Conservation (phyloP, 768 basidiomycete species). For the Leccinum rimulosum region DNA sequence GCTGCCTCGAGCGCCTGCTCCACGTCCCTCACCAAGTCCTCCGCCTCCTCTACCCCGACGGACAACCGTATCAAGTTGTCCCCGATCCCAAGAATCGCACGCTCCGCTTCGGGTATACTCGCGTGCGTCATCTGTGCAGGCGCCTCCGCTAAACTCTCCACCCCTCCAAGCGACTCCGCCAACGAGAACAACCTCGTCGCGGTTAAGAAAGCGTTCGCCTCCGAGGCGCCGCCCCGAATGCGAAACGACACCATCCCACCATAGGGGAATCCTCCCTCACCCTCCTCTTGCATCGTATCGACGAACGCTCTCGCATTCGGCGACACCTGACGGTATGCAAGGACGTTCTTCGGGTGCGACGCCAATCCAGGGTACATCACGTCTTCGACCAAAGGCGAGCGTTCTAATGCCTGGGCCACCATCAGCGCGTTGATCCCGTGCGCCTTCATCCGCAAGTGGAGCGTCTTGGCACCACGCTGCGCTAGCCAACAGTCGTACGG, state of each 20-base stretch:
- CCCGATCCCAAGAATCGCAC: constrained; percentile 70
- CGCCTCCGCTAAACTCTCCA: constrained; percentile 87
- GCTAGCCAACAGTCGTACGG: constrained; percentile 85
- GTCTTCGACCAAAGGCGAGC: constrained; percentile 59
- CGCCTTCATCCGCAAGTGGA: constrained; percentile 81
- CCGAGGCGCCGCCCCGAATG: constrained; percentile 46
- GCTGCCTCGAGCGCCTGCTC: constrained; percentile 28
- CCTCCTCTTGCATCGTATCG: constrained; percentile 31
- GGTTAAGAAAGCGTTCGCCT: constrained; percentile 68
- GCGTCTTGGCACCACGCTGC: constrained; percentile 88
- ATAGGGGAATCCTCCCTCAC: constrained; percentile 70
- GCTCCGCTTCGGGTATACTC: constrained; percentile 64
- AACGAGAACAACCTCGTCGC: constrained; percentile 68
- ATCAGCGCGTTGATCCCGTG: constrained; percentile 82
- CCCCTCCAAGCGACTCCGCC: constrained; percentile 88
- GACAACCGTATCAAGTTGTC: constrained; percentile 75
- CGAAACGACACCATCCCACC: constrained; percentile 87
- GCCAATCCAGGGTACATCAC: constrained; percentile 87
- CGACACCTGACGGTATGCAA: constrained; percentile 62
- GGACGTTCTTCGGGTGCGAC: constrained; percentile 59
- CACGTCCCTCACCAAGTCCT: constrained; percentile 60
- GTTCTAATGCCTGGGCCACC: constrained; percentile 62
- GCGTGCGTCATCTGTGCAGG: constrained; percentile 91
- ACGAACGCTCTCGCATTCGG: constrained; percentile 70
- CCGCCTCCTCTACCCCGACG: constrained; percentile 85